A percentile compares a stretch with the other conserved stretches of the same genome.
phyloP scores from a whole-genome alignment of 768 basidiomycete genomes.

The Nevesoporus exiguus region DNA sequence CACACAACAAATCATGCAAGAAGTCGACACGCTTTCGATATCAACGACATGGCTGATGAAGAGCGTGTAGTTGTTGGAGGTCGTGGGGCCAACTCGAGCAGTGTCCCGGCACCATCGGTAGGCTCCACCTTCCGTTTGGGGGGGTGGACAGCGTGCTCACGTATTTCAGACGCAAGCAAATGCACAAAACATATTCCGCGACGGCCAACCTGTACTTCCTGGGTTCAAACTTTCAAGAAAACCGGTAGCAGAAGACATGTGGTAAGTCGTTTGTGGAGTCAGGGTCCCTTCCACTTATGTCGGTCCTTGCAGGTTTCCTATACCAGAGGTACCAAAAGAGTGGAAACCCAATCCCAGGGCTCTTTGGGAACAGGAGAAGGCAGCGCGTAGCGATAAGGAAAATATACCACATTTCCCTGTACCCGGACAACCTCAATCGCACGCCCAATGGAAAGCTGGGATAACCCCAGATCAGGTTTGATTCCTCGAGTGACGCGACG shows the following conservation, averaged over 20 bases:
- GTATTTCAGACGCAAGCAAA: conserved; percentile 17
- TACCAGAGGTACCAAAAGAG: conserved; percentile 75
- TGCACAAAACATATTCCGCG: conserved; percentile 49
- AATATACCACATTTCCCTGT: conserved; percentile 30
- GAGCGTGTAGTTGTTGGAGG: conserved; percentile 46
- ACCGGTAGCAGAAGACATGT: conserved; percentile 66
- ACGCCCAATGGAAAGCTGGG: conserved; percentile 53
- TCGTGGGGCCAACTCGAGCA: conserved; percentile 15
- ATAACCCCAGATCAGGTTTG: conserved; percentile 75
- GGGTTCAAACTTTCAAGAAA: conserved; percentile 74
- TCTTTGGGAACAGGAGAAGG: conserved; percentile 60
- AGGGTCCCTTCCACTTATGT: conserved; percentile 16
- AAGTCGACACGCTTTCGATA: conserved; percentile 63
- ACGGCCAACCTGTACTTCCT: conserved; percentile 67
- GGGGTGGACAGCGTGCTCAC: conserved; percentile 8
- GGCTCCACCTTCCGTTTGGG: background rate
- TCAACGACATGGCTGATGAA: conserved; percentile 60
- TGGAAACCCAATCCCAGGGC: conserved; percentile 83
- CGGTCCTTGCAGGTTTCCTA: conserved; percentile 60
- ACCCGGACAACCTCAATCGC: conserved; percentile 30
- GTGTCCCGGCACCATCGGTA: conserved; percentile 10
- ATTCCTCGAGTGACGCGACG: background rate
- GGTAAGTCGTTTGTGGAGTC: conserved; percentile 41
- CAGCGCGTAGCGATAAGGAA: conserved; percentile 42
- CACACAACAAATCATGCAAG: conserved; percentile 33